These are phyloP conservation scores for Yamadazyma scolyti DNA, from an alignment of 805 yeast genomes.

Conservation along the genomic window DNA sequence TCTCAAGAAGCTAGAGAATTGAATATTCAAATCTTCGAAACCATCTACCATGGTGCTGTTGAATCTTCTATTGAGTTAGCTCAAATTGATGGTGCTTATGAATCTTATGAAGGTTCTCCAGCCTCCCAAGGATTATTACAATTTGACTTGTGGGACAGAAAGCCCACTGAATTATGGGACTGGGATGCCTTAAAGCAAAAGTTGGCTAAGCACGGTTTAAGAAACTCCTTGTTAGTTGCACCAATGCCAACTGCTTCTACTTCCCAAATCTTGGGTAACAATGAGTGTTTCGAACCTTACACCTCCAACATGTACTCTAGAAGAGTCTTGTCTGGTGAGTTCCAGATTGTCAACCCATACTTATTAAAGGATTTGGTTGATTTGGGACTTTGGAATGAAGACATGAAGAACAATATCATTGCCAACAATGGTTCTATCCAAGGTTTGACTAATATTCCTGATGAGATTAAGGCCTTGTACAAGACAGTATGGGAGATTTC, in stretches of 20 bases:
- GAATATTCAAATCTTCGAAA: conserved; percentile 58
- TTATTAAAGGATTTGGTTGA: conserved; percentile 56
- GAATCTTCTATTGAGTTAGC: conserved; percentile 58
- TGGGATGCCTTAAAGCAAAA: conserved; percentile 54
- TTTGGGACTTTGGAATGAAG: conserved; percentile 55
- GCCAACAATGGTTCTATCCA: conserved; percentile 58
- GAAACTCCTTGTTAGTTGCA: conserved; percentile 59
- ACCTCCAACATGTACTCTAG: conserved; percentile 61
- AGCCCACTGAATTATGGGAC: conserved; percentile 56
- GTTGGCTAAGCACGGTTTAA: conserved; percentile 47
- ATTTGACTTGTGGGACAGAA: conserved; percentile 56
- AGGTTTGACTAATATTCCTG: conserved; percentile 51
- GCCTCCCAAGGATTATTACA: conserved; percentile 56
- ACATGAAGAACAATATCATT: conserved; percentile 55
- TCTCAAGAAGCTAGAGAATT: conserved; percentile 54
- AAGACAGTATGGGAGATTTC: conserved; percentile 63
- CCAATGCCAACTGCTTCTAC: conserved; percentile 71
- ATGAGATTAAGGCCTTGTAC: conserved; percentile 50
- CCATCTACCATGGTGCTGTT: conserved; percentile 57
- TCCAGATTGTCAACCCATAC: conserved; percentile 60
- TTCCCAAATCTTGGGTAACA: conserved; percentile 58
- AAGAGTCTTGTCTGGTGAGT: conserved; percentile 62
- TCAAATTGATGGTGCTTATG: conserved; percentile 46
- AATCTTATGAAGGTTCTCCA: conserved; percentile 53
- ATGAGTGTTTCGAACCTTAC: conserved; percentile 62